phyloP scores from a whole-genome alignment of 2,329 filamentous ascomycete genomes.

The Aspergillus sergii region DNA sequence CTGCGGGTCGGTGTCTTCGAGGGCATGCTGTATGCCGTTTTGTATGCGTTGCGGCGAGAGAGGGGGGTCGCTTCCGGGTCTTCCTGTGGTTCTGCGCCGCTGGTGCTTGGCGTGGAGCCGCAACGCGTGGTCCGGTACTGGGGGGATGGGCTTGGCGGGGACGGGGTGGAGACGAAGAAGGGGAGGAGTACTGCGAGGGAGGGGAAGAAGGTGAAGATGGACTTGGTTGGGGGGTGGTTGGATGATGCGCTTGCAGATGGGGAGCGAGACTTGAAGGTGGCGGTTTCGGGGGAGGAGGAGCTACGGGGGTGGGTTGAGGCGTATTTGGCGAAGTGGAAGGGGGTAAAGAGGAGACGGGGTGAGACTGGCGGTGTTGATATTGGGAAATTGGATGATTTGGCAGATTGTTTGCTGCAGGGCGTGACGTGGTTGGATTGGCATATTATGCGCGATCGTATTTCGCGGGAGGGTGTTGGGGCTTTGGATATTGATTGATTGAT shows the following conservation, averaged over 20 bases:
- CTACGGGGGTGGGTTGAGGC: conserved; percentile 27
- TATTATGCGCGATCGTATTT: conserved; percentile 34
- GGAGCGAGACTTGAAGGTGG: neutral
- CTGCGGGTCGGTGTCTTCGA: conserved; percentile 80
- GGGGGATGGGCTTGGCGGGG: conserved; percentile 44
- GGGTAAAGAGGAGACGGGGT: conserved; percentile 6
- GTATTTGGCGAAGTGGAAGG: conserved; percentile 35
- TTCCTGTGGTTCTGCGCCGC: neutral
- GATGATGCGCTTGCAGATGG: neutral
- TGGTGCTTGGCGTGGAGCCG: conserved; percentile 21
- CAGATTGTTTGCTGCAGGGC: conserved; percentile 77
- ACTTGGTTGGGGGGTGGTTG: conserved; percentile 59
- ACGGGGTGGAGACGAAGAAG: neutral
- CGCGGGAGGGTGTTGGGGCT: conserved; percentile 22
- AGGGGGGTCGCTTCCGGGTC: conserved; percentile 19
- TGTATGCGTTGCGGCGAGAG: conserved; percentile 57
- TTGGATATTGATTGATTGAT: conserved; percentile 12
- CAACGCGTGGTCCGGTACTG: conserved; percentile 30
- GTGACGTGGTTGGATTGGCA: conserved; percentile 79
- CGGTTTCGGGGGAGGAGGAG: conserved; percentile 10
- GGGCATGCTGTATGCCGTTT: conserved; percentile 74
- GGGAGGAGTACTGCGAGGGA: conserved; percentile 26
- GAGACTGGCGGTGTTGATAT: conserved; percentile 15
- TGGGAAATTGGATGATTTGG: conserved; percentile 77
- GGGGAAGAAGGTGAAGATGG: conserved; percentile 61